Evolutionary conservation across 169 alveolate genomes (phyloP).

Genomic region (Neospora caninum): DNA sequence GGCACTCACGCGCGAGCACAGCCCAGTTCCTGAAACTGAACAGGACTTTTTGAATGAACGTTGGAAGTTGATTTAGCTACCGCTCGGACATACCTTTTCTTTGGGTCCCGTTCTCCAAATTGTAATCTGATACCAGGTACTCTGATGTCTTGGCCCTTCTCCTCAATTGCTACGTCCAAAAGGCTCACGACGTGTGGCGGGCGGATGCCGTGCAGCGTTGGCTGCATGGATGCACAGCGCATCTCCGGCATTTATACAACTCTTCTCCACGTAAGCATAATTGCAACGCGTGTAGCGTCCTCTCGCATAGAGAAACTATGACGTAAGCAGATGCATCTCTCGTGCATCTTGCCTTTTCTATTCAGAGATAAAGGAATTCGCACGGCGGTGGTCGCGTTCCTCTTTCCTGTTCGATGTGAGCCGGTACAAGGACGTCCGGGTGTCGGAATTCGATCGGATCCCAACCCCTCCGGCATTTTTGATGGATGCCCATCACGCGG

Average conservation of each 20-base stretch:
- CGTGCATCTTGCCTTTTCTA: background rate
- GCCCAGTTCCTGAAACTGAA: no score
- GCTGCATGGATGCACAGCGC: conserved; percentile 49
- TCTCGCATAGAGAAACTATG: background rate
- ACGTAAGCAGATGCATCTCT: background rate
- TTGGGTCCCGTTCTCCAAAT: no score
- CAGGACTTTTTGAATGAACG: no score
- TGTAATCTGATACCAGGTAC: background rate
- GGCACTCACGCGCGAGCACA: no score
- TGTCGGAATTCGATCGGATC: conserved; percentile 25
- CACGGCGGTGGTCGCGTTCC: background rate
- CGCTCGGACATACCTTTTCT: no score
- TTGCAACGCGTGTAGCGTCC: background rate
- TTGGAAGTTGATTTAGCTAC: no score
- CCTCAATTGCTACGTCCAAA: conserved; percentile 28
- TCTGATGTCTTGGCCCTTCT: background rate
- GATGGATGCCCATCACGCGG: background rate
- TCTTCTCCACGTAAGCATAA: background rate
- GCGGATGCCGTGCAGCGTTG: conserved; percentile 1
- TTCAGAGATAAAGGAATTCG: background rate
- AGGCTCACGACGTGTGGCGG: conserved; percentile 45
- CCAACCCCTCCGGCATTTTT: conserved; percentile 23
- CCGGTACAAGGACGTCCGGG: conserved; percentile 19
- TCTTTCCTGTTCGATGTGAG: background rate
- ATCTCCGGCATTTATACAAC: conserved; percentile 7